These are phyloP conservation scores for Hypoxylon fuscum DNA, from an alignment of 495 filamentous ascomycete species.

Conservation along the genomic window DNA sequence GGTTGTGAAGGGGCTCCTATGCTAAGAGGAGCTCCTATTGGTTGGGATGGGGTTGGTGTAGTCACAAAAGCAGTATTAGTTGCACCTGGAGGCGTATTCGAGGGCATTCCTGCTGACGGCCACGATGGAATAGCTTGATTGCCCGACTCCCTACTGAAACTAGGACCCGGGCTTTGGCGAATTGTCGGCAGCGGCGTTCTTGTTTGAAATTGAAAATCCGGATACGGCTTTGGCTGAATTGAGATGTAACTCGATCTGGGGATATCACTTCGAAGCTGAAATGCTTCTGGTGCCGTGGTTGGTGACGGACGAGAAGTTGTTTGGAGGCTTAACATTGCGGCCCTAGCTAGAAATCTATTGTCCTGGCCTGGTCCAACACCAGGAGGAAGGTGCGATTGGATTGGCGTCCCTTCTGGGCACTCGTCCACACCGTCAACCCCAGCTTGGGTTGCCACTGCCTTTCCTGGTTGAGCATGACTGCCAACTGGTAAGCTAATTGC, in stretches of 20 bases:
- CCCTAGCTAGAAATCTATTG: neutral
- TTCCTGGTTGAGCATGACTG: neutral
- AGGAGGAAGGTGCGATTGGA: too few relatives aligned
- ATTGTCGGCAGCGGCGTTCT: neutral
- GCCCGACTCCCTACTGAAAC: neutral
- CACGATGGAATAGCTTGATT: neutral
- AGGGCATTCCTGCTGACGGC: neutral
- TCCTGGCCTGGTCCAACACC: neutral
- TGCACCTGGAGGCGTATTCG: neutral
- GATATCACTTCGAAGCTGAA: neutral
- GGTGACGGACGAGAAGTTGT: neutral
- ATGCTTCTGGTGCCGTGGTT: neutral
- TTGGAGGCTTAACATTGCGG: neutral
- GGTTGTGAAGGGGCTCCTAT: neutral
- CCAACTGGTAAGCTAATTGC: neutral
- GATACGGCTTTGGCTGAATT: constrained; percentile 10
- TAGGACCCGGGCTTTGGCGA: neutral
- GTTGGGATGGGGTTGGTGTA: neutral
- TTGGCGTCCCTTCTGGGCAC: too few relatives aligned
- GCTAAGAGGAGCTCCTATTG: neutral
- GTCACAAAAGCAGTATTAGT: neutral
- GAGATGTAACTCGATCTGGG: constrained; percentile 3
- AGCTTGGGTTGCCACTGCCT: too few relatives aligned
- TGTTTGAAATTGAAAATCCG: neutral
- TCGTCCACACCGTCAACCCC: too few relatives aligned